phyloP scores from a whole-genome alignment of 1,284 basidiomycete genomes.

The Rhodotorula sp. region DNA sequence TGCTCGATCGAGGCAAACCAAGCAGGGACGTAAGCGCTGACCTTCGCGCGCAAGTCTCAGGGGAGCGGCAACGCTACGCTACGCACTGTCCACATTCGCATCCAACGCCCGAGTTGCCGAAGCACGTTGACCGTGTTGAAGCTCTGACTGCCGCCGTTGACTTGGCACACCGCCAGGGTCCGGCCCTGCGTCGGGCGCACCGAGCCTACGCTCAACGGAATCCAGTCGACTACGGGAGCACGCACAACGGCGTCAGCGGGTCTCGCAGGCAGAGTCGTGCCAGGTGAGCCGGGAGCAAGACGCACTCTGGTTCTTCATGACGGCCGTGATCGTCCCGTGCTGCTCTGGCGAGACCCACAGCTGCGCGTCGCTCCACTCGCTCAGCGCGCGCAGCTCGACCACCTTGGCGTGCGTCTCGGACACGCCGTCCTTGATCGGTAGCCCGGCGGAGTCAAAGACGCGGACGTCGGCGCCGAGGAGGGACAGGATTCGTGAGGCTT shows the following conservation, averaged over 20 bases:
- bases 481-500: conserved; percentile 49
- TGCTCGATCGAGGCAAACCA: neutral
- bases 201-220: conserved; percentile 50
- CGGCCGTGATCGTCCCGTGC: conserved; percentile 51
- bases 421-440: conserved; percentile 52
- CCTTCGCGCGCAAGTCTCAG: neutral
- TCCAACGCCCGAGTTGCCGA: conserved; percentile 52
- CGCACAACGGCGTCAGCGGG: neutral
- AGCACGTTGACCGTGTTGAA: conserved; percentile 53
- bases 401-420: conserved; percentile 47
- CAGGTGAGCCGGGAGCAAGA: neutral
- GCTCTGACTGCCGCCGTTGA: conserved; percentile 51
- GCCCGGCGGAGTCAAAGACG: conserved; percentile 48
- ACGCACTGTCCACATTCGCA: conserved; percentile 46
- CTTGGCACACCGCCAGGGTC: conserved; percentile 48
- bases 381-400: conserved; percentile 47
- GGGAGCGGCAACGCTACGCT: neutral
- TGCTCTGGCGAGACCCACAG: conserved; percentile 53
- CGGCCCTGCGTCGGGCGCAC: conserved; percentile 53
- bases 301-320: conserved; percentile 52
- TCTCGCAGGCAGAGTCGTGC: neutral
- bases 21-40: neutral
- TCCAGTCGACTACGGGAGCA: conserved; percentile 48
- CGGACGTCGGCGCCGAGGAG: conserved; percentile 50
- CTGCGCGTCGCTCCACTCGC: conserved; percentile 46